Evolutionary conservation across 139 green algal species (phyloP).

Genomic region (Dunaliella sp.): DNA sequence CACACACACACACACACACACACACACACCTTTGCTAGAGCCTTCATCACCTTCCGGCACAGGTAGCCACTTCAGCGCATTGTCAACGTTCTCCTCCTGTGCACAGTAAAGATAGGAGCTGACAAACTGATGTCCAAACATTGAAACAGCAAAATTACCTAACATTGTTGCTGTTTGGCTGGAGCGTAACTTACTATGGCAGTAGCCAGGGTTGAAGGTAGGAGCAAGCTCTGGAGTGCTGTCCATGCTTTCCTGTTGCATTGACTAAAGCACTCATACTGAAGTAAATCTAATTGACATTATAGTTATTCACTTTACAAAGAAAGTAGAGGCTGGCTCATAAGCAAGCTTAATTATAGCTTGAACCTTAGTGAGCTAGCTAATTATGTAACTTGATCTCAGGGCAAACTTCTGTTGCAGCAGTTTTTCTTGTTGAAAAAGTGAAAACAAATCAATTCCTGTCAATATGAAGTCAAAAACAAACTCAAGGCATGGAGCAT

Average conservation of each 20-base stretch:
- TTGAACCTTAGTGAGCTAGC: background rate
- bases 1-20: background rate
- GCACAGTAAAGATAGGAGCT: background rate
- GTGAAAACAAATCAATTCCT: too few species aligned
- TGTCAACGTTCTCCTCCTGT: background rate
- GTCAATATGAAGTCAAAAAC: too few species aligned
- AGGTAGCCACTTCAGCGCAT: slow-evolving; percentile 11
- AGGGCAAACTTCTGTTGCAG: background rate
- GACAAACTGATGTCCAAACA: too few species aligned
- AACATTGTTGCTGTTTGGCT: background rate
- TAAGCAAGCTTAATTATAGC: background rate
- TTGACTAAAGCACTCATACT: too few species aligned
- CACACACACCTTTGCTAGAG: too few species aligned
- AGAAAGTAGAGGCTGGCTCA: background rate
- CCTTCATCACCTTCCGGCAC: background rate
- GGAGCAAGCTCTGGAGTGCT: background rate
- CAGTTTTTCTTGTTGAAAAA: background rate
- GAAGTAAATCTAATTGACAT: too few species aligned
- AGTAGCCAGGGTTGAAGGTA: too few species aligned
- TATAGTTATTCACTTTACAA: background rate
- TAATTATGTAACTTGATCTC: background rate
- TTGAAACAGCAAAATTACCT: too few species aligned
- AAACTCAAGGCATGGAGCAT: too few species aligned
- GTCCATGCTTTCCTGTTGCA: background rate
- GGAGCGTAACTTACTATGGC: background rate